Evolutionary conservation across 345 rosid species (phyloP), one percentile per base, ranked within the genome.

Genomic region (Arabidopsis suecica): DNA sequence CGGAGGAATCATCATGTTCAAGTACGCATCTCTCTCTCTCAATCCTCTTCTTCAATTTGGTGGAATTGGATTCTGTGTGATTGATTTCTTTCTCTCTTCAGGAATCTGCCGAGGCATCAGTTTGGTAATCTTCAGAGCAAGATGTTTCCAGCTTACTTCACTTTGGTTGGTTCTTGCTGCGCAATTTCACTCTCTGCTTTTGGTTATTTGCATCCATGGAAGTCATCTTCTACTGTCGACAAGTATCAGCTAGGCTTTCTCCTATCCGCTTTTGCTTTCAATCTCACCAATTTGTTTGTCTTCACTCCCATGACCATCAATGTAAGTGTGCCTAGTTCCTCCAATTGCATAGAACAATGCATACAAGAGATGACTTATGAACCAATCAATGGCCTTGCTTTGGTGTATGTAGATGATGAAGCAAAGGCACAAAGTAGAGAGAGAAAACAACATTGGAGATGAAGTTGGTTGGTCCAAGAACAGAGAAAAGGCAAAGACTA

Each of bases 1-100:
- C 84, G 97, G 97, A 28, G 97, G 99, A 76, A 90, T 92, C 93
- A 88, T 95, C 84, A 91, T 95, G 99, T 91, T 95, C 91, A 95
- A 90, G 99, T 95, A 76, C 51, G 34, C 10, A 13, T 40, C 66
- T 11, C 41, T 42, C n/a, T 63, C 28, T 65, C 48, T 38, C 42
- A 9, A 30, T 64, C 16, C 12, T 53, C 12, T 41, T n/a, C 56
- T 32, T 51, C 42, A 30, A 11, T 65, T 59, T 57, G n/a, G 50
- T 34, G 40, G 54, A 71, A 40, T 66, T 72, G 16, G 48, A 22
- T 74, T 47, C 3, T 8, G 42, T 28, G 22, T 20, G 45, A 12
- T 22, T 42, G 3, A 0, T 9, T 9, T 2, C 1, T 23, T 38
- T 3, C 10, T 8, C 12, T 1, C 4, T 47, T 5, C 53, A 91